phyloP scores from a whole-genome alignment of 495 filamentous ascomycete genomes.

The Tuber borchii region DNA sequence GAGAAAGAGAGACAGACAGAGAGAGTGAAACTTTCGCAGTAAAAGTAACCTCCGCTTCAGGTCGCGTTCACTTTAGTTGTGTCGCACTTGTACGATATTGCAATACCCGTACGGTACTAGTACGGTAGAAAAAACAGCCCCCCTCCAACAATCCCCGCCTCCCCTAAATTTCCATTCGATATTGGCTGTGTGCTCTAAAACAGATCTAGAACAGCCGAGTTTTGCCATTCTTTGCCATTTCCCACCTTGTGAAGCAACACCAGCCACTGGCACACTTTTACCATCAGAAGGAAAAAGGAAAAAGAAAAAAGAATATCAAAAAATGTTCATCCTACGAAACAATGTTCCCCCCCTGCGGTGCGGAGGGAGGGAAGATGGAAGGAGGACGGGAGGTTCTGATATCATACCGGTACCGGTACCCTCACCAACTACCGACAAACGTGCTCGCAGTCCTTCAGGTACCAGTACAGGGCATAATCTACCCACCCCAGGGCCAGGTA shows the following conservation, averaged over 20 bases:
- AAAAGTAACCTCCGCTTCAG: neutral
- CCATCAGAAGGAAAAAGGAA: too few relatives aligned
- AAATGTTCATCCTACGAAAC: neutral
- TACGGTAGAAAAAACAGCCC: neutral
- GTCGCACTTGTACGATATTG: neutral
- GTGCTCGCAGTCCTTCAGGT: neutral
- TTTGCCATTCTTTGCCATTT: neutral
- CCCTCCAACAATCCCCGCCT: neutral
- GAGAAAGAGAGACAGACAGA: neutral
- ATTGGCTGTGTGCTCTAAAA: neutral
- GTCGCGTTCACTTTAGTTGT: neutral
- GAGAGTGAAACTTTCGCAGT: neutral
- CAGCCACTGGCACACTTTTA: conserved; percentile 1
- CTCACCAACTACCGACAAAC: neutral
- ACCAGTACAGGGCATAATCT: neutral
- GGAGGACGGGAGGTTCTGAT: neutral
- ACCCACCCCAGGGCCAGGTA: neutral
- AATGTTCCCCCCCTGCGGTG: neutral
- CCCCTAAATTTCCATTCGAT: neutral
- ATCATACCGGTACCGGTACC: too few relatives aligned
- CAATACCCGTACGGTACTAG: too few relatives aligned
- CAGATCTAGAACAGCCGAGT: neutral
- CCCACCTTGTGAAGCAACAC: neutral
- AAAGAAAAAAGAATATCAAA: too few relatives aligned
- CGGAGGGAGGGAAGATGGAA: neutral